Evolutionary conservation across 768 basidiomycete species (phyloP).

Genomic region (Omphalotus guepiniiformis): DNA sequence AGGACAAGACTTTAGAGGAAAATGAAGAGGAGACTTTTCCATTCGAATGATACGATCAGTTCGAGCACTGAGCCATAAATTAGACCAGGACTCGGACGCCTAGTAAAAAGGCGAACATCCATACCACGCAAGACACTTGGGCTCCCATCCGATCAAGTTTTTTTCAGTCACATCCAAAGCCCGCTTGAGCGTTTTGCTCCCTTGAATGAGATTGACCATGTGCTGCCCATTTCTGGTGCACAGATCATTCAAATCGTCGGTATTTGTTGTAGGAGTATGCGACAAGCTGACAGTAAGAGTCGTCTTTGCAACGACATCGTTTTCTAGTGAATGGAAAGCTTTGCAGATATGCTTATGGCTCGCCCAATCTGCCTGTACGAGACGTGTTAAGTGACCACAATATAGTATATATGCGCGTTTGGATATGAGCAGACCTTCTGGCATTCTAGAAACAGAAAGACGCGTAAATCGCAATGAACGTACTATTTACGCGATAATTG

Average conservation of each 20-base stretch:
- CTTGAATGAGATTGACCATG: constrained; percentile 9
- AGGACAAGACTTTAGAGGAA: constrained; percentile 16
- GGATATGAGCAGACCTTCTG: constrained; percentile 25
- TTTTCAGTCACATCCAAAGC: constrained; percentile 17
- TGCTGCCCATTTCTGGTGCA: constrained; percentile 10
- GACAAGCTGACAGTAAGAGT: constrained; percentile 11
- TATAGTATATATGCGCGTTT: background rate
- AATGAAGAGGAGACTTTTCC: constrained; percentile 12
- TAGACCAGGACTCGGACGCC: too few species aligned
- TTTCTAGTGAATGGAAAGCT: constrained; percentile 22
- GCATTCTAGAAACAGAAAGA: constrained; percentile 18
- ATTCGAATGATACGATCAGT: constrained; percentile 24
- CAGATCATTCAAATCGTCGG: constrained; percentile 13
- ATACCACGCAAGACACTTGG: constrained; percentile 28
- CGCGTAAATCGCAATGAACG: background rate
- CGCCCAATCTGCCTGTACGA: constrained; percentile 24
- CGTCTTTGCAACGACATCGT: constrained; percentile 9
- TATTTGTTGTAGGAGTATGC: constrained; percentile 12
- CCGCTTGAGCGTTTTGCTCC: constrained; percentile 14
- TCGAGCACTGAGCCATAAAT: constrained; percentile 16
- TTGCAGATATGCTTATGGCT: constrained; percentile 31
- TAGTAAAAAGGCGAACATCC: background rate
- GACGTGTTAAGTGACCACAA: background rate
- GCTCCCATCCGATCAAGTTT: constrained; percentile 24
- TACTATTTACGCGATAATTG: background rate